Evolutionary conservation across 257 asterid species (phyloP).

Genomic region (Haberlea rhodopensis): DNA sequence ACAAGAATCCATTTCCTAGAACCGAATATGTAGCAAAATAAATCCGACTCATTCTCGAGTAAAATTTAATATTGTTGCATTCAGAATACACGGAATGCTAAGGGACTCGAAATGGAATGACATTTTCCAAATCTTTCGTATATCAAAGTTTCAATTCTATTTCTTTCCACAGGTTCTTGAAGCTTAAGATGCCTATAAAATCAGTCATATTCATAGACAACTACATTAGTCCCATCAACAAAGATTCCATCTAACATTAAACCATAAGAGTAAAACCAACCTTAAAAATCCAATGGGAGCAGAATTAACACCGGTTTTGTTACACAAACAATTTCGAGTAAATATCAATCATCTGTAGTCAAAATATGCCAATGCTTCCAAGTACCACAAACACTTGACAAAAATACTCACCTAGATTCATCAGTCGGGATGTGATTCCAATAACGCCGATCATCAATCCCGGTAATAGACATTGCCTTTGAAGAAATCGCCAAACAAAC

Average conservation of each 20-base stretch:
- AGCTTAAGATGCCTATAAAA: background rate
- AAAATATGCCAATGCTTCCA: background rate
- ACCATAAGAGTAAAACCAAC: no score
- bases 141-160: background rate
- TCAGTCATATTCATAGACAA: no score
- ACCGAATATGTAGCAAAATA: background rate
- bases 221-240: no score
- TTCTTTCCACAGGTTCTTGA: background rate
- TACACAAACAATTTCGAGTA: no score
- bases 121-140: background rate
- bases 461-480: slow-evolving; percentile 71
- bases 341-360: no score
- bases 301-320: no score
- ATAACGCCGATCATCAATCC: slow-evolving; percentile 86
- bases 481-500: slow-evolving; percentile 71
- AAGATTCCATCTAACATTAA: no score
- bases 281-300: no score
- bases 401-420: slow-evolving; percentile 75
- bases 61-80: background rate
- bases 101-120: background rate
- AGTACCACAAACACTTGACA: background rate
- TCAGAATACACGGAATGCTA: background rate
- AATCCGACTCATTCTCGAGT: background rate
- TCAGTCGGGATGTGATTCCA: slow-evolving; percentile 71
- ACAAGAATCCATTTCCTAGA: background rate